Conservation (phyloP, 345 rosid genomes). For the Acer yangbiense region DNA sequence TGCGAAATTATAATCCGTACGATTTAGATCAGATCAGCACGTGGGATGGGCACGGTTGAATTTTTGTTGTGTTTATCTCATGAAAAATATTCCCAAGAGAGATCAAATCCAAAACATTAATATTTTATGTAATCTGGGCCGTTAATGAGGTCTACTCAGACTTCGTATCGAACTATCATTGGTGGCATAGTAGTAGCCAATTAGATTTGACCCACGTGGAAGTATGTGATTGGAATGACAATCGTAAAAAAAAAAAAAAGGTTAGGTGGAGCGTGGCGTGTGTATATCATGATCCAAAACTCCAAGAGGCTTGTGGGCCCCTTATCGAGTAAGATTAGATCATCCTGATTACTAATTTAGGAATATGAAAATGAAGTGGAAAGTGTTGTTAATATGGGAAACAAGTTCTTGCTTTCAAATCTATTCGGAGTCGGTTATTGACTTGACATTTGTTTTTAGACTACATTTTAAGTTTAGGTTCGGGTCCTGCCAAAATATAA, state of each 20-base stretch:
- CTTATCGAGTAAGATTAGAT: not conserved
- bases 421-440: no score
- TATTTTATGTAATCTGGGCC: conserved; percentile 17
- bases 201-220: not conserved
- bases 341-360: not conserved
- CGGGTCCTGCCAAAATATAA: no score
- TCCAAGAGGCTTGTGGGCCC: not conserved
- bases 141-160: not conserved
- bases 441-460: no score
- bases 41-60: not conserved
- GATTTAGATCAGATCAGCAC: not conserved
- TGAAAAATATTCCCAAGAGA: not conserved
- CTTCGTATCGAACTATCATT: not conserved
- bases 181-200: not conserved
- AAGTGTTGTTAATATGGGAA: not conserved
- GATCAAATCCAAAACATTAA: not conserved
- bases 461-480: no score
- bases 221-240: not conserved
- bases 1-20: not conserved
- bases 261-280: not conserved
- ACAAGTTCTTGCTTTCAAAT: not conserved
- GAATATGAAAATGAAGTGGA: not conserved
- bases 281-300: not conserved
- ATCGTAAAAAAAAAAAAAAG: not conserved
- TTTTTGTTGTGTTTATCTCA: not conserved